Evolutionary conservation across 257 asterid species (phyloP), one percentile per base, ranked within the genome.

Genomic region (Solanum verrucosum): DNA sequence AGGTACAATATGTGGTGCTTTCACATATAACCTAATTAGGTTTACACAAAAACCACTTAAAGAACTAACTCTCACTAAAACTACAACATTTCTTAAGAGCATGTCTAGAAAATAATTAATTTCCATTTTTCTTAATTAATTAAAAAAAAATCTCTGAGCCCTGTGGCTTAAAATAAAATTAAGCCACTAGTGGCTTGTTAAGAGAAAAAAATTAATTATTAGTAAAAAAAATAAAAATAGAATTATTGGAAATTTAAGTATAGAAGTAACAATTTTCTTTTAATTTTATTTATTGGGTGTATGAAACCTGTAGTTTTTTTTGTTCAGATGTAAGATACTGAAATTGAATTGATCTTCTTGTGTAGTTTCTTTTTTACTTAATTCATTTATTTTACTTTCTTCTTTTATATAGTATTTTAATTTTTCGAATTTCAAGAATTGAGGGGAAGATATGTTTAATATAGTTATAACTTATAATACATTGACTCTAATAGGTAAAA

Each of bases 1-100:
- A 87, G 97, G 95, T 27, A 90, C 95, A 18, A 89, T 92, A 1
- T 38, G 84, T 21, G 97, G 96, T 49, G 97, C 92, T 2, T 91
- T 93, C 87, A 91, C 94, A 0, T 94, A 93, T 85, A 93, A 94
- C 84, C 79, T 94, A 29, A 93, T 94, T 60, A 92, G 98, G 85
- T 93, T 92, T 81, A 94, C 98, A 0, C 92, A 93, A 8, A 93
- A 94, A 89, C 95, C 95, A 25, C 92, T 94, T 14, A 77, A 42
- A 38, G 98, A 94, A 87, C 67, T 93, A 12, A 87, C 96, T 4
- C 67, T 93, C 13, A 86, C 96, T 5, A 92, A 89, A 84, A 86
- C 40, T 27, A 84, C 84, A 11, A 56, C 93, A 56, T 86, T 94
- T 63, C 90, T 92, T 84, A 92, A 89, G 75, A 90, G 92, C 72